Percentiles rank a stretch among this genome's conserved stretches.
Evolutionary conservation across 31 red algal genomes (phyloP).

Genomic region (Odonthalia washingtoniensis): DNA sequence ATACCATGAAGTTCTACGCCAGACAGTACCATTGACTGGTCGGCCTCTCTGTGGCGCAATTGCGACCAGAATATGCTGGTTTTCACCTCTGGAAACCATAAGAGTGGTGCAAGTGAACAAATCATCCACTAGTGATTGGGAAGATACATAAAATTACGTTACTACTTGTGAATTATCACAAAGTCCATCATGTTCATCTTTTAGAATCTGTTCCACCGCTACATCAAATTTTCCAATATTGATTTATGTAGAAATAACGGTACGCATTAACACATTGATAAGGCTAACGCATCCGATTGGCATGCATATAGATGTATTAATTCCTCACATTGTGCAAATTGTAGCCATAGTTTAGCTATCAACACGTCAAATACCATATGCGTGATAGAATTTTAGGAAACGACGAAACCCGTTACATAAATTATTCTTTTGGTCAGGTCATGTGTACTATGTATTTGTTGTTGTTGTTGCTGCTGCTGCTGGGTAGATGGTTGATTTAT

Average conservation of each 20-base stretch:
- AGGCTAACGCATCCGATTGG: slow-evolving; percentile 84
- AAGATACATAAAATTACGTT: no score
- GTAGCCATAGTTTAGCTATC: no score
- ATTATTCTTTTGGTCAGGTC: slow-evolving; percentile 75
- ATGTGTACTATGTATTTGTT: slow-evolving; percentile 77
- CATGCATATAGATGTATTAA: slow-evolving; percentile 71
- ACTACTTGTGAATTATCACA: no score
- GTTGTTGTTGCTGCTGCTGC: no score
- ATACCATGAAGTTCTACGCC: no score
- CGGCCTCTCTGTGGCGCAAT: no score
- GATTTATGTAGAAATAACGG: slow-evolving; percentile 82
- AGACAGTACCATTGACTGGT: no score
- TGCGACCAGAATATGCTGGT: no score
- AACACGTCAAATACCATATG: slow-evolving; percentile 88
- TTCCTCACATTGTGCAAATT: no score
- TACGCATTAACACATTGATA: slow-evolving; percentile 68
- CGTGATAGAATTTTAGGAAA: slow-evolving; percentile 83
- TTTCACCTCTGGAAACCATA: no score
- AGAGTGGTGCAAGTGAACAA: no score
- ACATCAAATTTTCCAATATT: slow-evolving; percentile 63
- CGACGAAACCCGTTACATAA: slow-evolving; percentile 39
- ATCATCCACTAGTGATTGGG: no score
- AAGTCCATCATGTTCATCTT: slow-evolving; percentile 65
- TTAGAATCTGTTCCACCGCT: slow-evolving; percentile 42
- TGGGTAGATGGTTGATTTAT: background rate